These are phyloP conservation scores for Solanum gracilifrons DNA, from an alignment of 257 asterid species.

Conservation along the genomic window DNA sequence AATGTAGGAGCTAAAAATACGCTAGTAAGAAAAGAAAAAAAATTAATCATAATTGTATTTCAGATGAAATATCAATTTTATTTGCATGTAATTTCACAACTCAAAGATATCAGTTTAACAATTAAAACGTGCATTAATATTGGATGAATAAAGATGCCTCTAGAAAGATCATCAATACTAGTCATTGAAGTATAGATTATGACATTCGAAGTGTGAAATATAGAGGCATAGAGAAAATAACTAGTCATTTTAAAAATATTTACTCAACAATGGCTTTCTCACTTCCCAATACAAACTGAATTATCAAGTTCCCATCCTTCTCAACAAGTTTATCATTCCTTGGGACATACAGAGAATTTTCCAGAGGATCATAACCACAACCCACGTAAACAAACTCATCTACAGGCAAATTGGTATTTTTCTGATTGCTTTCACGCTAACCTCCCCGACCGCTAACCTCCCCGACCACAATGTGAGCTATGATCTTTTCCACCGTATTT, in stretches of 20 bases:
- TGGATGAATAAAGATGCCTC: too few relatives aligned
- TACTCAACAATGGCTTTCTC: constrained; percentile 35
- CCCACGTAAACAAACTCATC: constrained; percentile 24
- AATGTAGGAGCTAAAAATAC: too few relatives aligned
- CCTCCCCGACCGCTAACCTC: neutral
- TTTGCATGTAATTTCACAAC: too few relatives aligned
- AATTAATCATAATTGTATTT: too few relatives aligned
- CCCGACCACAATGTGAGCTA: constrained; percentile 13
- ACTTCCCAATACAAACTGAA: constrained; percentile 56
- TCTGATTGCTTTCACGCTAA: neutral
- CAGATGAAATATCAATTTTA: too few relatives aligned
- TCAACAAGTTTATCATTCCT: neutral
- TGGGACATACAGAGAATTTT: neutral
- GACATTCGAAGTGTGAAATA: neutral
- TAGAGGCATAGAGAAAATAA: neutral
- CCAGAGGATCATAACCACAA: constrained; percentile 45
- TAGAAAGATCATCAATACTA: too few relatives aligned
- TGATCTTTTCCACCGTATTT: constrained; percentile 22
- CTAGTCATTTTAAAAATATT: too few relatives aligned
- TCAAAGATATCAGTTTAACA: too few relatives aligned
- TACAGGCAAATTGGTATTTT: neutral
- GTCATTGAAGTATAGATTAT: too few relatives aligned
- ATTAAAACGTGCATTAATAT: too few relatives aligned
- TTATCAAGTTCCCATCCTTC: constrained; percentile 62
- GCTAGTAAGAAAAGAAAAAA: too few relatives aligned